phyloP scores from a whole-genome alignment of 1,284 basidiomycete genomes.

The Meira miltonrushii region DNA sequence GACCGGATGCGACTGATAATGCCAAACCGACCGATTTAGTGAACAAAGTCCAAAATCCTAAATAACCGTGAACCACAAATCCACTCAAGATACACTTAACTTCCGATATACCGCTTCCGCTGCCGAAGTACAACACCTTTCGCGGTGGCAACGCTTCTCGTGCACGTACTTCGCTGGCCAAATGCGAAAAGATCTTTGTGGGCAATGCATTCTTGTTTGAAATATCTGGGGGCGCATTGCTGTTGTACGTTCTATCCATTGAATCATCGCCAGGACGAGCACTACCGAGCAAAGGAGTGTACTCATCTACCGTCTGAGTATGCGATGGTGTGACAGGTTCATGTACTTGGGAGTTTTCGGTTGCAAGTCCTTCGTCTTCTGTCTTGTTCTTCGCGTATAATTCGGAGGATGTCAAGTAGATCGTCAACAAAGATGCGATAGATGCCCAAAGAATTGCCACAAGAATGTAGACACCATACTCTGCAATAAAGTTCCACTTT shows the following conservation, averaged over 20 bases:
- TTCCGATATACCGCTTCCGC: conserved; percentile 92
- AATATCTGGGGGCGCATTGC: background rate
- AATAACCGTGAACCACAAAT: conserved; percentile 93
- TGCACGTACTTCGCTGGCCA: conserved; percentile 27
- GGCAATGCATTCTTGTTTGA: conserved; percentile 6
- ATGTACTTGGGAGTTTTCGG: no score
- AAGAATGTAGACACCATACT: conserved; percentile 68
- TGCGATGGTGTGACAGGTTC: background rate
- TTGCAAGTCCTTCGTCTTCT: background rate
- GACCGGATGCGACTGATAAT: conserved; percentile 58
- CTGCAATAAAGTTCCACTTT: conserved; percentile 56
- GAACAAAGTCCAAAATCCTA: conserved; percentile 82
- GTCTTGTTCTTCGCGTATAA: conserved; percentile 22
- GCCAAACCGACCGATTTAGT: conserved; percentile 87
- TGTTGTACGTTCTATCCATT: background rate
- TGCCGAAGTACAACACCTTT: conserved; percentile 61
- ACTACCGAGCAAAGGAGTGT: background rate
- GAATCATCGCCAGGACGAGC: background rate
- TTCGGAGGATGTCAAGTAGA: conserved; percentile 68
- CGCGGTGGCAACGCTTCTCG: conserved; percentile 56
- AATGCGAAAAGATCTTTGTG: conserved; percentile 15
- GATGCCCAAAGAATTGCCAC: conserved; percentile 37
- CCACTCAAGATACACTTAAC: conserved; percentile 87
- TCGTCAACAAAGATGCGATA: conserved; percentile 65
- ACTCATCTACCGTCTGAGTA: background rate